Base-by-base conservation (phyloP, 1,284 basidiomycete genomes). In the Pseudozyma thailandica region DNA sequence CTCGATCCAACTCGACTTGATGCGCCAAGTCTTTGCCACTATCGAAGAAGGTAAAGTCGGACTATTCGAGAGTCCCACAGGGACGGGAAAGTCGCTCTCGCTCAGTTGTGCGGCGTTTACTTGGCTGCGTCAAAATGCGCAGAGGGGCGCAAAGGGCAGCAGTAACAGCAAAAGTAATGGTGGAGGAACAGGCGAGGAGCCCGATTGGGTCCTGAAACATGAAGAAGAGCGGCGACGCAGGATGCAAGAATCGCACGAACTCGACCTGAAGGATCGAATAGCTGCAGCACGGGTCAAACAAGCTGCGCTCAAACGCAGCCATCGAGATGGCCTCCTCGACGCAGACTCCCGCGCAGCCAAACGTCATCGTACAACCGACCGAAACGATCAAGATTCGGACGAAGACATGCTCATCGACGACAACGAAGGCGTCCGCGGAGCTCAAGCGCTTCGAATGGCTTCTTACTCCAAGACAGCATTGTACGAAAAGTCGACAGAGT, bases 1-100 rank as follows among this genome's bases (percentile, higher is more conserved):
- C 83, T 83, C 86, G 16, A 96, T 96, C 66, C 95, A 98, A 83
- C 85, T 88, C 1, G 88, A 92, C 37, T 87, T 98, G 31, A 98
- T 98, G 94, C 88, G 86, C 13, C 90, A 92, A 61, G 85, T 98
- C 4, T 98, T 95, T 81, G 77, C 86, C 2, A 88, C 90, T 0
- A 91, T 97, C 49, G 93, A 97, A 80, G 72, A 83, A 5, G 47
- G 86, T 77, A 83, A 90, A 87, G 83, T 96, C 9, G 89, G 92
- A 2, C 90, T 98, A 43, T 82, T 85, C 44, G 85, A 86, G 61
- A 84, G 83, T 46, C 85, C 85, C 2, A 86, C 85, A 3, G 85
- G 85, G 8, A 86, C 85, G 12, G 84, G 84, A 42, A 85, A 85
- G 59, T 84, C 84, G 3, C 78, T 85, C 0, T 83, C 81, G 15